phyloP scores from a whole-genome alignment of 306 rosid species.

The Cercis canadensis region DNA sequence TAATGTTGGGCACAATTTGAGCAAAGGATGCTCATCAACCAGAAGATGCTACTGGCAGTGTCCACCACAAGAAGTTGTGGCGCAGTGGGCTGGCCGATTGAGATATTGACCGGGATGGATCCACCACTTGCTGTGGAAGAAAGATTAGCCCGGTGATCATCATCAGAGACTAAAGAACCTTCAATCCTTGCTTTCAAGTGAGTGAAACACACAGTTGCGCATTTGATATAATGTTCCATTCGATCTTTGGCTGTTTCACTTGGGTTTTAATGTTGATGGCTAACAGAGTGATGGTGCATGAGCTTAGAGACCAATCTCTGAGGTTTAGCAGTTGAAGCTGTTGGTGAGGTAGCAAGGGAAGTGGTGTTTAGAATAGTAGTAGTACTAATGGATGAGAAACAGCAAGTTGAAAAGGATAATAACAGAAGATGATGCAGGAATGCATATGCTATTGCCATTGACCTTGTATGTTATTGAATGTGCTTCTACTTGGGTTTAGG shows the following conservation, averaged over 20 bases:
- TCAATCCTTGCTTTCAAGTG: constrained; percentile 35
- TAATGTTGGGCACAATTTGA: constrained; percentile 31
- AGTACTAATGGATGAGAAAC: constrained; percentile 35
- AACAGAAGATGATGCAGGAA: constrained; percentile 21
- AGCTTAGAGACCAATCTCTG: constrained; percentile 42
- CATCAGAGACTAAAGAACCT: constrained; percentile 13
- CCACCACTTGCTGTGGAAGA: constrained; percentile 1
- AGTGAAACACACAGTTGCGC: constrained; percentile 37
- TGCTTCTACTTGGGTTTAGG: not conserved
- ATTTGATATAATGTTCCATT: constrained; percentile 37
- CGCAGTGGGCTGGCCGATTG: constrained; percentile 55
- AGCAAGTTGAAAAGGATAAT: constrained; percentile 35
- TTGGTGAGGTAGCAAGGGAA: not conserved
- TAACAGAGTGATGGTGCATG: constrained; percentile 38
- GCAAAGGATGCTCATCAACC: constrained; percentile 64
- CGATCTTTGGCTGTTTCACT: constrained; percentile 35
- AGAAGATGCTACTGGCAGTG: constrained; percentile 44
- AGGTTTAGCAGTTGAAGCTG: constrained; percentile 33
- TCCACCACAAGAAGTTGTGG: constrained; percentile 51
- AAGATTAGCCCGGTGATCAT: constrained; percentile 4
- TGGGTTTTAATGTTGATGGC: constrained; percentile 39
- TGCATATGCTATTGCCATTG: constrained; percentile 33
- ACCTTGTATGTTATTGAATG: constrained; percentile 15
- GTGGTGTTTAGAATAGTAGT: not conserved
- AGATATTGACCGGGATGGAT: constrained; percentile 41